Evolutionary conservation across 2,329 filamentous ascomycete genomes (phyloP).

Genomic region (Botrytis paeoniae): DNA sequence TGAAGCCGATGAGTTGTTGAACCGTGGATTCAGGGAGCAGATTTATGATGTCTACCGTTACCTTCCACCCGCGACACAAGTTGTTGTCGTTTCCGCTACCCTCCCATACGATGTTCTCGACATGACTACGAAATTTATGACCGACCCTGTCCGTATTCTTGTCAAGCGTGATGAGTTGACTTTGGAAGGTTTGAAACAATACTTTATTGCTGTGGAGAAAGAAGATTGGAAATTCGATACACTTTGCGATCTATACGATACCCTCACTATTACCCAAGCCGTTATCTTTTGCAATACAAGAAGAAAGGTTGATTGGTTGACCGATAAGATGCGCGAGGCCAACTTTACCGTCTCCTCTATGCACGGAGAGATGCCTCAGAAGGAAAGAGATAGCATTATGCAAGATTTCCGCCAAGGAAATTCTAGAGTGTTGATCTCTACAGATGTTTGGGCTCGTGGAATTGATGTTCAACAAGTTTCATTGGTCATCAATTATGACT

Average conservation of each 20-base stretch:
- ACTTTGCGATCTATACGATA: conserved; percentile 97
- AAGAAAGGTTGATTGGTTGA: conserved; percentile 98
- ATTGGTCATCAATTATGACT: conserved; percentile 97
- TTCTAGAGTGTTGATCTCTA: conserved; percentile 92
- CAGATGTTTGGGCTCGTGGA: conserved; percentile 95
- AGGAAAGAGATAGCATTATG: conserved; percentile 98
- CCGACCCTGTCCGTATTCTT: conserved; percentile 89
- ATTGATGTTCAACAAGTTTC: conserved; percentile 99
- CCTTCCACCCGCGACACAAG: conserved; percentile 91
- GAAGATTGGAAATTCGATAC: conserved; percentile 99
- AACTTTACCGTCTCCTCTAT: conserved; percentile 99
- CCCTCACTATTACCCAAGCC: conserved; percentile 95
- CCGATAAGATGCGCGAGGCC: conserved; percentile 97
- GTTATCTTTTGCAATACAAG: conserved; percentile 99
- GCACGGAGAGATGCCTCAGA: conserved; percentile 99
- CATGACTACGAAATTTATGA: conserved; percentile 99
- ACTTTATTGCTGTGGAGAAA: conserved; percentile 98
- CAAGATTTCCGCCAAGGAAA: conserved; percentile 97
- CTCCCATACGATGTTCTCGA: conserved; percentile 97
- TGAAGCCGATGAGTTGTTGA: conserved; percentile 76
- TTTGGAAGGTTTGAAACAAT: conserved; percentile 95
- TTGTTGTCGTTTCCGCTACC: conserved; percentile 96
- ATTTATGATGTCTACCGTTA: conserved; percentile 99
- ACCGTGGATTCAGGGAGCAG: conserved; percentile 94
- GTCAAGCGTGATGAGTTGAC: conserved; percentile 99